These are phyloP conservation scores for Pseudocercospora crystallina DNA, from an alignment of 2,329 filamentous ascomycete genomes.

Conservation along the genomic window DNA sequence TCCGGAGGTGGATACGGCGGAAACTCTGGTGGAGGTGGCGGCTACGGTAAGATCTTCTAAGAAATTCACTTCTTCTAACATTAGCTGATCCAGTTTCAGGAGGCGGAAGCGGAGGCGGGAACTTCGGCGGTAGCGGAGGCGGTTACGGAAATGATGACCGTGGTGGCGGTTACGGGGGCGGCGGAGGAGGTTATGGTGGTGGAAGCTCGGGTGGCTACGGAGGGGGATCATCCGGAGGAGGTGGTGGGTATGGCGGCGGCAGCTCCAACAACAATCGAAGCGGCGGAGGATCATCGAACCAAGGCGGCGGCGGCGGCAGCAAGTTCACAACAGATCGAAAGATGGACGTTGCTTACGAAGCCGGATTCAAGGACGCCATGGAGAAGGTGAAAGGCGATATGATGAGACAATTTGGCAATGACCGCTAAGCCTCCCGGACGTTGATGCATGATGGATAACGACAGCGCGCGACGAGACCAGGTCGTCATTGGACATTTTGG, in stretches of 20 bases:
- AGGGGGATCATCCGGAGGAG: constrained; percentile 5
- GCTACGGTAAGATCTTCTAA: not conserved
- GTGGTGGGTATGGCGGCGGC: constrained; percentile 6
- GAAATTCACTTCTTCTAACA: no score
- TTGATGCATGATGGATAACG: no score
- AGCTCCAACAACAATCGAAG: not conserved
- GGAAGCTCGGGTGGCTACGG: not conserved
- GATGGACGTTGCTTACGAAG: constrained; percentile 21
- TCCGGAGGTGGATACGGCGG: constrained; percentile 7
- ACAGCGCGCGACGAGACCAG: no score
- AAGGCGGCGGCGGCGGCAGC: constrained; percentile 6
- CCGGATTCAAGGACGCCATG: constrained; percentile 22
- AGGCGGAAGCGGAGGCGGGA: constrained; percentile 4
- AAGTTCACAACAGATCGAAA: constrained; percentile 20
- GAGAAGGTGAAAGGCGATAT: constrained; percentile 20
- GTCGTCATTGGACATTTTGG: no score
- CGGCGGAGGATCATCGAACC: constrained; percentile 5
- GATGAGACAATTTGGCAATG: constrained; percentile 18
- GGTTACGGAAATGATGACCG: not conserved
- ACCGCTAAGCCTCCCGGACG: no score
- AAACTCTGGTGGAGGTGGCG: not conserved
- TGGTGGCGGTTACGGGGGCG: constrained; percentile 1
- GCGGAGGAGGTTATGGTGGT: not conserved
- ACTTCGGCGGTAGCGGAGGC: constrained; percentile 5
- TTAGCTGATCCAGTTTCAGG: no score